These are phyloP conservation scores for Mycena metata DNA, from an alignment of 768 basidiomycete genomes.

Conservation along the genomic window DNA sequence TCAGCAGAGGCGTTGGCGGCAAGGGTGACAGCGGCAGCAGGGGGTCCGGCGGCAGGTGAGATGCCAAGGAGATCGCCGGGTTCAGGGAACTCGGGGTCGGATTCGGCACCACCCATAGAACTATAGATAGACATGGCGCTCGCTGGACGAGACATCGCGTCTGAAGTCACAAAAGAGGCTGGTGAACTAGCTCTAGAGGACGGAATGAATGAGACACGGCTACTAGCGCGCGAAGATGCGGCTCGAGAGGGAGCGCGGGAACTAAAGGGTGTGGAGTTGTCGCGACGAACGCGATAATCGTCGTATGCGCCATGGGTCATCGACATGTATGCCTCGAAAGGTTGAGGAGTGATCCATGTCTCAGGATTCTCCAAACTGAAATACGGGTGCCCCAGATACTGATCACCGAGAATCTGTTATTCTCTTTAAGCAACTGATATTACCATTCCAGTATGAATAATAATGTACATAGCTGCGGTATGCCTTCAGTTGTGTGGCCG, in stretches of 20 bases:
- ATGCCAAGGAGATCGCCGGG: not conserved
- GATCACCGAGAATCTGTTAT: too few species aligned
- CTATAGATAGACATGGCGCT: too few species aligned
- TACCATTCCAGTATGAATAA: too few species aligned
- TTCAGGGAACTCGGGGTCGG: too few species aligned
- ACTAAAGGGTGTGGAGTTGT: not conserved
- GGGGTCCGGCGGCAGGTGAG: too few species aligned
- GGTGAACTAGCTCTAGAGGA: not conserved
- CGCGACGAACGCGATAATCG: not conserved
- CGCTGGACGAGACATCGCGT: not conserved
- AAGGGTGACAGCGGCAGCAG: too few species aligned
- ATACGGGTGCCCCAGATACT: not conserved
- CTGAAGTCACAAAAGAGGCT: not conserved
- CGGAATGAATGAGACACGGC: too few species aligned
- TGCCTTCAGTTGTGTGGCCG: not conserved
- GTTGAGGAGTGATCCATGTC: not conserved
- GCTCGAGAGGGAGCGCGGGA: too few species aligned
- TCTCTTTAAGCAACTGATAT: too few species aligned
- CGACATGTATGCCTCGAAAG: slow-evolving; percentile 10
- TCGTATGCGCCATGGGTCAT: not conserved
- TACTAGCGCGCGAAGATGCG: not conserved
- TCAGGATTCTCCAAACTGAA: slow-evolving; percentile 14
- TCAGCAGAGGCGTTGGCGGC: too few species aligned
- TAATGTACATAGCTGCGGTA: too few species aligned
- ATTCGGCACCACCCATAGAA: too few species aligned